These are phyloP conservation scores for Gaeumannomyces tritici DNA, from an alignment of 2,329 filamentous ascomycete genomes.

Conservation along the genomic window DNA sequence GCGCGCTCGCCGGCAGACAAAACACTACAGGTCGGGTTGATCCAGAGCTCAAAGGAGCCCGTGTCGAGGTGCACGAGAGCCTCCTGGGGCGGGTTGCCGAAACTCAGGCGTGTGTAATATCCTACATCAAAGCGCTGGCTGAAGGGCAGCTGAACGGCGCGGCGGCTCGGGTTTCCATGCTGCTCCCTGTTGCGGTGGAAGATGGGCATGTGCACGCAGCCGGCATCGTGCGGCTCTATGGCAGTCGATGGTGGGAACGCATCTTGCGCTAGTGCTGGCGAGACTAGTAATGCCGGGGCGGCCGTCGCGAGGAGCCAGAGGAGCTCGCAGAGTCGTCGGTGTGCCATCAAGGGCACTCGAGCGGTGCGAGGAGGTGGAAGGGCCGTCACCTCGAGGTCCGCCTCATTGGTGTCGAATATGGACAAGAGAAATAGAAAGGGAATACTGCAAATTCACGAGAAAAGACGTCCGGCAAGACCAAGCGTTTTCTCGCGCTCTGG, in stretches of 20 bases:
- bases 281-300: slow-evolving; percentile 4
- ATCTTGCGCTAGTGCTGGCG: slow-evolving; percentile 2
- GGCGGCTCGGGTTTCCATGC: slow-evolving; percentile 23
- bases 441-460: background rate
- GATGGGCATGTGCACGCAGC: slow-evolving; percentile 29
- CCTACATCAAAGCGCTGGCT: slow-evolving; percentile 43
- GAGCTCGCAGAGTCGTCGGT: slow-evolving; percentile 10
- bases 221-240: slow-evolving; percentile 13
- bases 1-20: slow-evolving; percentile 20
- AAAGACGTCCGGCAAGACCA: background rate
- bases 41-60: slow-evolving; percentile 51
- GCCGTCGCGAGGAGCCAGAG: slow-evolving; percentile 10
- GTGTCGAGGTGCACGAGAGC: slow-evolving; percentile 49
- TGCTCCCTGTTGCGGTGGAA: slow-evolving; percentile 31
- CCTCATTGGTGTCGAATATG: slow-evolving; percentile 7
- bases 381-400: slow-evolving; percentile 8
- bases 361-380: slow-evolving; percentile 3
- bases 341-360: slow-evolving; percentile 18
- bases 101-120: slow-evolving; percentile 40
- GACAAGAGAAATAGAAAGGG: background rate
- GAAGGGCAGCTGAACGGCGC: slow-evolving; percentile 32
- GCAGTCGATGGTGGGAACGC: slow-evolving; percentile 8
- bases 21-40: slow-evolving; percentile 48
- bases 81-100: slow-evolving; percentile 43
- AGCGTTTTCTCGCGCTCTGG: background rate